Base-by-base conservation (phyloP, 352 stramenopile species). In the Pythium inflatum region DNA sequence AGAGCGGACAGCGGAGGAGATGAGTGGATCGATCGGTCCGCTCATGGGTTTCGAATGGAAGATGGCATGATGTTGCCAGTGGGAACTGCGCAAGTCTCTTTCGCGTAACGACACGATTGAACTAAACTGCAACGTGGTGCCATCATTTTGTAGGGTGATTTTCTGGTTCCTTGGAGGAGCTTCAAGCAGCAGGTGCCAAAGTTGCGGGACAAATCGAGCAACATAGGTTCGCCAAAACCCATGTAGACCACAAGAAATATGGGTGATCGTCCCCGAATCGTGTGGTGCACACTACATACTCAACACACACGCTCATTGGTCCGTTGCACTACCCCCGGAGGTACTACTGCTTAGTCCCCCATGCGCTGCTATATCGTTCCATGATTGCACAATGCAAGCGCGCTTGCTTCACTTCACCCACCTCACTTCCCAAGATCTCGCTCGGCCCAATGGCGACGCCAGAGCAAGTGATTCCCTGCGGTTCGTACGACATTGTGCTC, bases 401-500 rank as follows among this genome's bases (percentile, higher is more conserved):
- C 41, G 65, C 64, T 49, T n/a, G 43, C 34, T 41, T 9, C 20
- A 3, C 43, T 12, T 14, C 43, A 59, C 60, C 28, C 60, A 12
- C 56, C 49, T 41, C 25, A 16, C 24, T 12, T 7, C 18, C 43
- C 25, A 55, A 55, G 33, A 40, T 11, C 36, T 24, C 38, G 20
- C 20, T n/a, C 12, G 8, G 5, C 24, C 46, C 25, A 40, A 48
- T 62, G 55, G 22, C 31, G 20, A 20, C 46, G 13, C 30, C 34
- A 25, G 40, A 71, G 46, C 64, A 71, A 38, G 50, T 73, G 7
- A 53, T 94, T 38, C 83, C 84, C 57, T 94, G 87, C 75, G 85
- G 85, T 63, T 83, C 82, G 53, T 92, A 94, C 79, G 82, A 92
- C 70, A 90, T 94, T 63, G 82, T 93, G 58, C 76, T 94, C 40